Evolutionary conservation across 768 basidiomycete species (phyloP), one percentile per base, ranked within the genome.

Genomic region (Boletus fagicola): DNA sequence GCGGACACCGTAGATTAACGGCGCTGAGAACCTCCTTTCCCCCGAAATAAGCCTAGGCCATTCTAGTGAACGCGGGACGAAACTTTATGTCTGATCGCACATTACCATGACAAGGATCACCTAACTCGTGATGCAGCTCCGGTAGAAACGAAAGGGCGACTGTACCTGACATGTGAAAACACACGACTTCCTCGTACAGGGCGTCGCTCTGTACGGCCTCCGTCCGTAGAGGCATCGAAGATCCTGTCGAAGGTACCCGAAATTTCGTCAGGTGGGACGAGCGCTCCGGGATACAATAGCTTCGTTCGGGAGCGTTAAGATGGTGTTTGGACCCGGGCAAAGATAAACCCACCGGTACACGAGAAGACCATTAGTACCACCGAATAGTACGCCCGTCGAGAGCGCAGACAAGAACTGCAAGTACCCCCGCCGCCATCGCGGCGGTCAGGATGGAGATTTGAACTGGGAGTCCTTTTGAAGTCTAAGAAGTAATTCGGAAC

Each of bases 1-100:
- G 68, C 68, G 68, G 66, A 54, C 56, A 54, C 54, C 42, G 24
- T 51, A 56, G 56, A 67, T 69, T 48, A 67, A 69, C 54, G 65
- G 59, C 26, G 39, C 56, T 49, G 54, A 22, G 33, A 49, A 48
- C 49, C 35, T 40, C 58, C 50, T 57, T 47, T 40, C 36, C 46
- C 35, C 53, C 51, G 49, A 62, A 65, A 59, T 49, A 52, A 42
- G 42, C 20, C 43, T 16, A 35, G n/a, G 55, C 51, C 42, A 20
- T 48, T 54, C 46, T 39, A 38, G 26, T 39, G 58, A 42, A 46
- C 54, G 16, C 56, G 53, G 54, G 33, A 54, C 31, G 42, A 28
- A 28, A 51, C 28, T 22, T 12, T 12, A 47, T 45, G 26, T 42
- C 39, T 49, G 57, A 63, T 63, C 26, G 31, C 26, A 43, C 28